Conservation (phyloP, 1,284 basidiomycete species). For the Sporisorium exsertum region DNA sequence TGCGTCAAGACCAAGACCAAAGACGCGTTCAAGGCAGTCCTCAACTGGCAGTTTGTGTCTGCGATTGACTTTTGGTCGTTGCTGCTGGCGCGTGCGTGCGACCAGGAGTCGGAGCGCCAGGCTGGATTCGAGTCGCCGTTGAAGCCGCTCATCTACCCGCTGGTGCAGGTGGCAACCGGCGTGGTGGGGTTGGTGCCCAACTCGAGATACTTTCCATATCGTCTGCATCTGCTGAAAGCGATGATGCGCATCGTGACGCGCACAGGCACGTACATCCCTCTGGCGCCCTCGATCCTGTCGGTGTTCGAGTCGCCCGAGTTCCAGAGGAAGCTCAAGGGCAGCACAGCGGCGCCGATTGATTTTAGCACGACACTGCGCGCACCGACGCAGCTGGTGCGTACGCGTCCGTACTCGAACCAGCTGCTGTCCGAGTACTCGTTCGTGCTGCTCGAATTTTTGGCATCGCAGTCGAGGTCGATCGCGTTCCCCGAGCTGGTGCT, state of each 20-base stretch:
- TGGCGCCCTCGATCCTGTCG: constrained; percentile 86
- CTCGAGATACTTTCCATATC: constrained; percentile 82
- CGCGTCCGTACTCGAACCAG: constrained; percentile 85
- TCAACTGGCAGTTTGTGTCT: constrained; percentile 97
- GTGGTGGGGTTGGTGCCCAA: constrained; percentile 91
- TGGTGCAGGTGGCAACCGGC: constrained; percentile 92
- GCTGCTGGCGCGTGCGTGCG: constrained; percentile 72
- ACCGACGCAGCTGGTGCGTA: constrained; percentile 88
- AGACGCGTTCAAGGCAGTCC: constrained; percentile 65
- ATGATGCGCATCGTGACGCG: constrained; percentile 80
- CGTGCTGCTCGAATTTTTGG: constrained; percentile 80
- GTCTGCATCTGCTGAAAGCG: constrained; percentile 80
- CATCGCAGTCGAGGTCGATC: constrained; percentile 74
- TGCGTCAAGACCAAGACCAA: constrained; percentile 84
- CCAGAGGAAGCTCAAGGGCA: constrained; percentile 82
- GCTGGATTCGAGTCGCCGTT: constrained; percentile 77
- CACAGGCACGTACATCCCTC: constrained; percentile 87
- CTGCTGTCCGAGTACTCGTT: constrained; percentile 84
- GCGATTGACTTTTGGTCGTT: constrained; percentile 96
- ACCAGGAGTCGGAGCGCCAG: constrained; percentile 47
- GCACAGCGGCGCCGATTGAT: constrained; percentile 90
- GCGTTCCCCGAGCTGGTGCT: constrained; percentile 93
- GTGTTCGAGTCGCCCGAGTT: constrained; percentile 84
- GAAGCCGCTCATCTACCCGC: constrained; percentile 89
- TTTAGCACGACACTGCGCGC: constrained; percentile 87